Evolutionary conservation across 192 early-diverging fungal species (phyloP), one percentile per base, ranked within the genome.

Genomic region (Backusella westeae): DNA sequence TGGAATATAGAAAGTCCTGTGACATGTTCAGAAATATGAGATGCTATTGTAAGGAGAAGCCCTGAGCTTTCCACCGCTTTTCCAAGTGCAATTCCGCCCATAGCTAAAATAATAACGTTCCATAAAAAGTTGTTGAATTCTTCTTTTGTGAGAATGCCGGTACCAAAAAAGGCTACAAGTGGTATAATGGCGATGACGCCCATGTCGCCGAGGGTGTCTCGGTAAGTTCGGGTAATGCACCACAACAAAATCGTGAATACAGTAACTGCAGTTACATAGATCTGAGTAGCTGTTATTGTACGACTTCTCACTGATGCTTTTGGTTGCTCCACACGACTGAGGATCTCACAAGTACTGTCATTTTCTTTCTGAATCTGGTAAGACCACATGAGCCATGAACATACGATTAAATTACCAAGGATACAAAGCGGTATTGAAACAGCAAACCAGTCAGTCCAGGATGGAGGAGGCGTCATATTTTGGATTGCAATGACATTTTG

Each of bases 61-160:
- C 97, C 97, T 9, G 91, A 93, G 5, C 91, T 93, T 38, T 96
- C 91, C 4, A 98, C 97, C 0, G 95, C 94, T 59, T 93, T 94
- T 65, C 97, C 97, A 49, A 98, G 88, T 14, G 95, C 94, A 73
- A 95, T 94, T 53, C 97, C 97, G 32, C 97, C 97, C 97, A 98
- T 97, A 5, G 97, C 97, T 75, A 92, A 83, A 72, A 92, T 91
- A 34, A 94, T 91, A 21, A 96, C 95, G n/a, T 92, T 93, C 96
- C 96, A 98, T 77, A 96, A 83, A 84, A 97, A 95, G 85, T 93
- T 93, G 86, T 98, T 97, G 77, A 95, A 97, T 76, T 98, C 97
- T 74, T 98, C 97, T 78, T 98, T 98, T 75, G 91, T 92, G 71
- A 98, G 83, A 6, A 98, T 82, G 6, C 94, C 96, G 8, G 94